phyloP scores from a whole-genome alignment of 257 asterid species.

The Rehmannia glutinosa region DNA sequence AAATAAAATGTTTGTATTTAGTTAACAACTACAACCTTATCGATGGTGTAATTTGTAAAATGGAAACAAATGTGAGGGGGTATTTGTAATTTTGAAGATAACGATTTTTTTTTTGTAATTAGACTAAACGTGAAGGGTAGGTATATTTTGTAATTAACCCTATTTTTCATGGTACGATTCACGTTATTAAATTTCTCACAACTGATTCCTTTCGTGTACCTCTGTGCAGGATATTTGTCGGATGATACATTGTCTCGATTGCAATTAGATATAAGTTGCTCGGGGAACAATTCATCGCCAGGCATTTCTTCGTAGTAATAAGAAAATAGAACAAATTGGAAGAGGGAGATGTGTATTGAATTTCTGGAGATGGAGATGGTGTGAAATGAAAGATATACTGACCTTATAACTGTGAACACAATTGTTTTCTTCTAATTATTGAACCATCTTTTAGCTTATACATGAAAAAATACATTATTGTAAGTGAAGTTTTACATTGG shows the following conservation, averaged over 20 bases:
- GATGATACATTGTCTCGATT: slow-evolving; percentile 59
- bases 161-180: too few species aligned
- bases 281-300: slow-evolving; percentile 77
- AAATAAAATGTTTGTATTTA: too few species aligned
- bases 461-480: too few species aligned
- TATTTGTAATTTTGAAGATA: too few species aligned
- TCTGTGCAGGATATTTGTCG: slow-evolving; percentile 66
- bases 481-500: too few species aligned
- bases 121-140: too few species aligned
- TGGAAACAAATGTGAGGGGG: too few species aligned
- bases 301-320: slow-evolving; percentile 61
- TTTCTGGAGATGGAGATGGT: not conserved
- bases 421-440: not conserved
- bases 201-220: not conserved
- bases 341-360: slow-evolving; percentile 1
- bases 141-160: too few species aligned
- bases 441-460: not conserved
- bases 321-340: not conserved
- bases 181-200: not conserved
- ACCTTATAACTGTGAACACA: not conserved
- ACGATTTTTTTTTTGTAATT: too few species aligned
- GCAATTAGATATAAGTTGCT: slow-evolving; percentile 67
- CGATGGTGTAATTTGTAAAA: too few species aligned
- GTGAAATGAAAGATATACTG: too few species aligned
- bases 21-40: too few species aligned